phyloP scores from a whole-genome alignment of 2,329 filamentous ascomycete genomes.

The Thelonectria rubi region DNA sequence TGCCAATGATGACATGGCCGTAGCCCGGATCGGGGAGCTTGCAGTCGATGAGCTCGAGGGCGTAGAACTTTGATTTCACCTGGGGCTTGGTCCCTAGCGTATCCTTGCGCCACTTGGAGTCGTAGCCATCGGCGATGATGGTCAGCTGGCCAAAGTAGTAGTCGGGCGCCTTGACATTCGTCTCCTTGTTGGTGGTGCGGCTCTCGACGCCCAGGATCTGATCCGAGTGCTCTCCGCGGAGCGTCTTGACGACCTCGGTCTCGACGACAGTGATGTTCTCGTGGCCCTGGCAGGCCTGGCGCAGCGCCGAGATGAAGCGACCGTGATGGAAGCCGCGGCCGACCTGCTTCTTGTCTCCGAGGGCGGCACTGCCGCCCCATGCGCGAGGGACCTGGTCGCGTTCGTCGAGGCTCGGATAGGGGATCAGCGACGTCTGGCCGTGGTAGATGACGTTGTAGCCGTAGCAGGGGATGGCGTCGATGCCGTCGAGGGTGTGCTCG shows the following conservation, averaged over 20 bases:
- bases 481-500: constrained; percentile 82
- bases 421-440: constrained; percentile 75
- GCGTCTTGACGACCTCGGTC: constrained; percentile 80
- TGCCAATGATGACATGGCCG: constrained; percentile 88
- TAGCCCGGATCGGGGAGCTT: constrained; percentile 77
- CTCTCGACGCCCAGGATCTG: constrained; percentile 87
- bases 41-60: constrained; percentile 89
- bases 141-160: constrained; percentile 91
- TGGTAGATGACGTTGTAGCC: constrained; percentile 92
- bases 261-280: constrained; percentile 91
- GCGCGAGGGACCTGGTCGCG: constrained; percentile 52
- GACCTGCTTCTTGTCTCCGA: constrained; percentile 58
- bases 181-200: constrained; percentile 67
- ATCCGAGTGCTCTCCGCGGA: constrained; percentile 73
- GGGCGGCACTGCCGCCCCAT: constrained; percentile 48
- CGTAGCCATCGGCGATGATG: constrained; percentile 91
- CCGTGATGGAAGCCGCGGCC: constrained; percentile 94
- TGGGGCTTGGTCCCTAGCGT: constrained; percentile 78
- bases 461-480: constrained; percentile 83
- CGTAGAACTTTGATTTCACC: constrained; percentile 97
- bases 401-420: constrained; percentile 75
- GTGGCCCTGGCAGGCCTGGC: constrained; percentile 76
- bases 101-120: constrained; percentile 87
- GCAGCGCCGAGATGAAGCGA: constrained; percentile 85
- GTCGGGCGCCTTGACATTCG: constrained; percentile 67